Conservation (phyloP, 139 green algal genomes). For the Chlorella vulgaris region DNA sequence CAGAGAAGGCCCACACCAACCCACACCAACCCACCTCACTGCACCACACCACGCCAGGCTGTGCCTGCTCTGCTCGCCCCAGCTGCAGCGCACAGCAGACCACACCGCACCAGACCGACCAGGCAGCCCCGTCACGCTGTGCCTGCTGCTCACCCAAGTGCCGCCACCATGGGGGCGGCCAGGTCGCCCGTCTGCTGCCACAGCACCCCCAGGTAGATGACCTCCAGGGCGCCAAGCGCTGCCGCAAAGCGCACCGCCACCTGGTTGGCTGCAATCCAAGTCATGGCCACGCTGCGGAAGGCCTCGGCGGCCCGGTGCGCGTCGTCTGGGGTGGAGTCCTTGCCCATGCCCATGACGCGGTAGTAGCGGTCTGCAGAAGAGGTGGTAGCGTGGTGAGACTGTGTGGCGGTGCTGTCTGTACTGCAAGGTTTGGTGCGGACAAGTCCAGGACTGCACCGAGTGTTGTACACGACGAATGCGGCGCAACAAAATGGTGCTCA, state of each 20-base stretch:
- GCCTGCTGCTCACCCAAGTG: slow-evolving; percentile 4
- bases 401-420: not conserved
- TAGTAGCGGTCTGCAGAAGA: slow-evolving; percentile 22
- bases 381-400: not conserved
- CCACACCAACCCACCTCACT: too few relatives aligned
- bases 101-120: not conserved
- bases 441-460: too few relatives aligned
- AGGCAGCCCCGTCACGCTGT: not conserved
- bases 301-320: slow-evolving; percentile 12
- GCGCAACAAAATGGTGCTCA: too few relatives aligned
- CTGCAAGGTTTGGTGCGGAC: too few relatives aligned
- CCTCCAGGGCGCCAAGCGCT: slow-evolving; percentile 16
- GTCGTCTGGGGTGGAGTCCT: slow-evolving; percentile 3
- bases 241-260: slow-evolving; percentile 34
- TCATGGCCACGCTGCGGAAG: slow-evolving; percentile 35
- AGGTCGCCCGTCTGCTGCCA: slow-evolving; percentile 44
- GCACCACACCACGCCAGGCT: too few relatives aligned
- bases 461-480: too few relatives aligned
- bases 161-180: slow-evolving; percentile 39
- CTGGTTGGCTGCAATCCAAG: slow-evolving; percentile 34
- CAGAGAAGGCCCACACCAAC: too few relatives aligned
- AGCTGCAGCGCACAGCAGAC: too few relatives aligned
- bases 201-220: slow-evolving; percentile 35
- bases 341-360: slow-evolving; percentile 16
- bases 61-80: not conserved